These are phyloP conservation scores for Thelonectria rubi DNA, from an alignment of 2,329 filamentous ascomycete species.

Conservation along the genomic window DNA sequence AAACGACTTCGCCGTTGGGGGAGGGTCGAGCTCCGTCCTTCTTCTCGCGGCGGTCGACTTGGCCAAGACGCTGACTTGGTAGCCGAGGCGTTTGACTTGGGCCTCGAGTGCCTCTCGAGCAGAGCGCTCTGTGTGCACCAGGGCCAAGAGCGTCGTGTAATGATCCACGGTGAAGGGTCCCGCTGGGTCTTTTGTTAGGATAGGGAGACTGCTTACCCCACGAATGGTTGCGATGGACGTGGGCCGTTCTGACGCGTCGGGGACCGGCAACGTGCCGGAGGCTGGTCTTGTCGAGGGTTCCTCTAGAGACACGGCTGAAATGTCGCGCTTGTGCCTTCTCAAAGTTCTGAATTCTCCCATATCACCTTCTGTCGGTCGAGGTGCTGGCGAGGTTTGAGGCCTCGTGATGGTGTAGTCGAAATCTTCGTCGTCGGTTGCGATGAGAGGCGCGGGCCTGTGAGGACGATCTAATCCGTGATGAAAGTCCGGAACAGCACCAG, in stretches of 20 bases:
- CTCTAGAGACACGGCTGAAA: slow-evolving; percentile 55
- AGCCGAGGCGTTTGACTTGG: slow-evolving; percentile 63
- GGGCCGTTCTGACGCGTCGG: slow-evolving; percentile 44
- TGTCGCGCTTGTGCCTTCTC: slow-evolving; percentile 49
- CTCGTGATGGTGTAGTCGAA: slow-evolving; percentile 22
- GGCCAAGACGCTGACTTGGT: slow-evolving; percentile 59
- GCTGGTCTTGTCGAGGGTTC: slow-evolving; percentile 51
- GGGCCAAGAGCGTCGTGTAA: slow-evolving; percentile 58
- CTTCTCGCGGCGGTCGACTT: slow-evolving; percentile 44
- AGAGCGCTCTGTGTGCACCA: slow-evolving; percentile 66
- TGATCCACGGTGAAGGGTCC: slow-evolving; percentile 54
- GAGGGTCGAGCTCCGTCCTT: slow-evolving; percentile 41
- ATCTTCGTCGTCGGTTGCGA: slow-evolving; percentile 37
- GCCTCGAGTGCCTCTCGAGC: slow-evolving; percentile 64
- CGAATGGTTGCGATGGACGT: slow-evolving; percentile 59
- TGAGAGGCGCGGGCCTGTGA: slow-evolving; percentile 38
- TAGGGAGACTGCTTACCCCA: slow-evolving; percentile 56
- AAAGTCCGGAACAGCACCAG: slow-evolving; percentile 56
- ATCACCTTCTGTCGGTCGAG: slow-evolving; percentile 12
- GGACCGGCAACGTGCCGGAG: slow-evolving; percentile 18
- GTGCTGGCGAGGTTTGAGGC: slow-evolving; percentile 2
- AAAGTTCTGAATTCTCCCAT: slow-evolving; percentile 30
- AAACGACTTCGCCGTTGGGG: slow-evolving; percentile 49
- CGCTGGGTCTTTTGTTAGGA: slow-evolving; percentile 46
- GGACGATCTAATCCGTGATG: slow-evolving; percentile 44